Evolutionary conservation across 768 basidiomycete species (phyloP), one percentile per base, ranked within the genome.

Genomic region (Auricularia auricula-judae): DNA sequence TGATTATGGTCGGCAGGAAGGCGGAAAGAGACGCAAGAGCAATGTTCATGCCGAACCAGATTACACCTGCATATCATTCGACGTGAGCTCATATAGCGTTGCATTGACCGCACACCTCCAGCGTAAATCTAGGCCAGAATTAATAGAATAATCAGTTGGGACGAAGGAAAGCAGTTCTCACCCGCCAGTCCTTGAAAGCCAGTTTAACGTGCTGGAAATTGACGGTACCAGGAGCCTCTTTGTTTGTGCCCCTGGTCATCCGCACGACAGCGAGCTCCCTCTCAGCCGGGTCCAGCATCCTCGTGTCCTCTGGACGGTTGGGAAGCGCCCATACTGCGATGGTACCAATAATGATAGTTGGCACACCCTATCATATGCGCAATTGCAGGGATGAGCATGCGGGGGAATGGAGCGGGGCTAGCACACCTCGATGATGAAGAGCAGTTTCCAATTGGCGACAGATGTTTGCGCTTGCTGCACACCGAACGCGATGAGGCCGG

Each of bases 401-500:
- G 39, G 39, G 12, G 12, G 12, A 14, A 42, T 7, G 12, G 39
- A 42, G 39, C 7, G 39, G 12, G 39, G 12, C 3, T 8, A 1
- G 39, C 39, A 14, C 7, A 42, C 39, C 39, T 42, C 39, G 39
- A 42, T 42, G 39, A 42, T 42, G 39, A 42, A 42, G 39, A 42
- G 39, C 7, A 42, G 39, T 14, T 42, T 42, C 39, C 39, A 42
- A 42, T 42, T 42, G 12, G 39, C 39, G 8, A 42, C 39, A 14
- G 39, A 42, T 7, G 58, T 51, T 63, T 84, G 74, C 1, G 77
- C 78, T 70, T 89, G 81, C 67, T 89, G 87, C 7, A 92, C 77
- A 1, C 88, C 91, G 67, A 88, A 92, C 3, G 91, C 89, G 51
- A 93, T 82, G 58, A 91, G 75, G n/a, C 91, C 90, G 14, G 89